phyloP scores from a whole-genome alignment of 2,329 filamentous ascomycete genomes.

The Sporothrix dimorphospora region DNA sequence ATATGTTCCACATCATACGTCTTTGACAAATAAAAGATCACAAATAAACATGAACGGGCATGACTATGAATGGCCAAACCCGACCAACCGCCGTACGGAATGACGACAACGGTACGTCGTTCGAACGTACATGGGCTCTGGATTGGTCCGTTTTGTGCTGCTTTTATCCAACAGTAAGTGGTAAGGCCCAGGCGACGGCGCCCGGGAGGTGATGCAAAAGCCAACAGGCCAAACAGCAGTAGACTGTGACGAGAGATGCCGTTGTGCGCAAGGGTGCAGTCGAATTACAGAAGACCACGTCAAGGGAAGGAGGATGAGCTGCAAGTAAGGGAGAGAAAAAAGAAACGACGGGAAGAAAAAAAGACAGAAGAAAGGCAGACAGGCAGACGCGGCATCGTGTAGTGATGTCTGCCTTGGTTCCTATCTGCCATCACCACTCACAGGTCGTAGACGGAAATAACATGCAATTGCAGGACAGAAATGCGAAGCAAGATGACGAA shows the following conservation, averaged over 20 bases:
- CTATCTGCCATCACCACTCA: not conserved
- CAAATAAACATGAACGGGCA: not conserved
- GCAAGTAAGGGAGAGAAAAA: not conserved
- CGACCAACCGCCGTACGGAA: not conserved
- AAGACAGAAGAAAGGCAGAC: not conserved
- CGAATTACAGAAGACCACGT: slow-evolving; percentile 11
- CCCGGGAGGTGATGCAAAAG: not conserved
- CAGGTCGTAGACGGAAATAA: not conserved
- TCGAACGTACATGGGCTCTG: not conserved
- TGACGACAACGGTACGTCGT: not conserved
- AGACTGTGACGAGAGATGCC: not conserved
- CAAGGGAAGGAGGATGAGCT: not conserved
- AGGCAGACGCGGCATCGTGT: not conserved
- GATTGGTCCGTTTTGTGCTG: not conserved
- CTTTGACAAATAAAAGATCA: too few species aligned
- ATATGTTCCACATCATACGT: too few species aligned
- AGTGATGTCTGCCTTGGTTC: not conserved
- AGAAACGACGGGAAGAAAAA: not conserved
- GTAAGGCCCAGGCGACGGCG: not conserved
- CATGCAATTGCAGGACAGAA: not conserved
- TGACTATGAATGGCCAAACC: not conserved
- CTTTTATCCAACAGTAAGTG: not conserved
- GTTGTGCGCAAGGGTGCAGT: not conserved
- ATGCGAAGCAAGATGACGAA: not conserved
- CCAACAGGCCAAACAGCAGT: not conserved